A percentile compares a stretch with the other conserved stretches of the same genome.
Conservation (phyloP, 768 basidiomycete genomes). For the Boletus insuetus region DNA sequence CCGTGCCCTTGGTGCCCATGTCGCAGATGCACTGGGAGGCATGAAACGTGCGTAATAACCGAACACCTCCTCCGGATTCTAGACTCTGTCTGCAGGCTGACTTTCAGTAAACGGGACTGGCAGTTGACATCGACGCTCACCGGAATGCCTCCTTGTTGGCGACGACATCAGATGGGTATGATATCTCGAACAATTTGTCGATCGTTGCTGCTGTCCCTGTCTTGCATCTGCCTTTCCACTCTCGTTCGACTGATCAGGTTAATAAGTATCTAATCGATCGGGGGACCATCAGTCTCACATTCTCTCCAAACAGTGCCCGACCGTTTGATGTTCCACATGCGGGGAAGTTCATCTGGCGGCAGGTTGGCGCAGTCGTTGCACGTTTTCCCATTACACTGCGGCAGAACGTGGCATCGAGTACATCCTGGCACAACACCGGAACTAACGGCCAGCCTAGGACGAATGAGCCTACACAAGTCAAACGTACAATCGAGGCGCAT, state of each 20-base stretch:
- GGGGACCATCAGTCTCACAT: slow-evolving; percentile 38
- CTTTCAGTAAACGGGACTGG: slow-evolving; percentile 2
- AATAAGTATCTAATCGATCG: slow-evolving; percentile 19
- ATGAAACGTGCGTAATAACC: slow-evolving; percentile 59
- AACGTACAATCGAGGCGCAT: slow-evolving; percentile 18
- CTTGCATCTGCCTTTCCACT: slow-evolving; percentile 45
- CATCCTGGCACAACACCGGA: slow-evolving; percentile 49
- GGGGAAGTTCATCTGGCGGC: slow-evolving; percentile 39
- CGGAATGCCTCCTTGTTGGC: slow-evolving; percentile 47
- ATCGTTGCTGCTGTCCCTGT: slow-evolving; percentile 37
- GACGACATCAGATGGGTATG: slow-evolving; percentile 25
- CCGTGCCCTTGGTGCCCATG: slow-evolving; percentile 51
- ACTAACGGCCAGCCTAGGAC: slow-evolving; percentile 49
- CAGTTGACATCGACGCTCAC: slow-evolving; percentile 30
- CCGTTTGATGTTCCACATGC: slow-evolving; percentile 46
- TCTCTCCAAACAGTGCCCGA: slow-evolving; percentile 51
- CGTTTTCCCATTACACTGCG: slow-evolving; percentile 43
- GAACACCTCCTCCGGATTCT: slow-evolving; percentile 35
- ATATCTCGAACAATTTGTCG: slow-evolving; percentile 57
- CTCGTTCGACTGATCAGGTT: slow-evolving; percentile 47
- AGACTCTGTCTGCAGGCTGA: slow-evolving; percentile 26
- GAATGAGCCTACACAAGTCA: slow-evolving; percentile 5
- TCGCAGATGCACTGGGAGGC: slow-evolving; percentile 69
- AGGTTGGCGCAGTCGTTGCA: slow-evolving; percentile 53
- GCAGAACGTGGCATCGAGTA: slow-evolving; percentile 45